Percentiles rank a stretch among this genome's conserved stretches.
These are phyloP conservation scores for Zoysia japonica DNA, from an alignment of 176 grass and related monocot species.

Conservation along the genomic window DNA sequence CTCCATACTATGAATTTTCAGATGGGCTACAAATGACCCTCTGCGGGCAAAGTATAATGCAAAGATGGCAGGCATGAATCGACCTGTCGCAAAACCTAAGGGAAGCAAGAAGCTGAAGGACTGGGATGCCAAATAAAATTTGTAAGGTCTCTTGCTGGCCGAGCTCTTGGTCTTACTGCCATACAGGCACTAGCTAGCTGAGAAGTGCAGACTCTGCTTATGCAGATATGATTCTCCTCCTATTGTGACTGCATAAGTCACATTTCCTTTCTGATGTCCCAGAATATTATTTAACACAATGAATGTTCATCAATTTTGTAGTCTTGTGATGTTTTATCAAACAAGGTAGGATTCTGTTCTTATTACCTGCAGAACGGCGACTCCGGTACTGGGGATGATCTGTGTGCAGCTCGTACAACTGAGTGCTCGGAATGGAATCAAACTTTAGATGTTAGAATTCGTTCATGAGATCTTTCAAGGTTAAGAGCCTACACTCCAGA, in stretches of 20 bases:
- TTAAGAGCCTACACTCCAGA: too few species aligned
- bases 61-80: constrained; percentile 94
- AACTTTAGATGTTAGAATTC: too few species aligned
- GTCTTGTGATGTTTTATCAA: not conserved
- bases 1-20: constrained; percentile 38
- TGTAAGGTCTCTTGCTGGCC: not conserved
- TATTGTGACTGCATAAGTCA: too few species aligned
- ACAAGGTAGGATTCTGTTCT: not conserved
- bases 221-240: not conserved
- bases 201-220: not conserved
- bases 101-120: constrained; percentile 97
- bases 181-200: not conserved
- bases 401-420: too few species aligned
- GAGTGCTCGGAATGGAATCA: too few species aligned
- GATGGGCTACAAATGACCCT: constrained; percentile 86
- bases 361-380: not conserved
- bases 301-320: not conserved
- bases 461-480: too few species aligned
- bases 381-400: too few species aligned
- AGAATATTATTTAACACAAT: not conserved
- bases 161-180: not conserved
- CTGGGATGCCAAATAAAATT: constrained; percentile 54
- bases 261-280: not conserved
- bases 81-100: constrained; percentile 80
- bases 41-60: constrained; percentile 84